Base-by-base conservation (phyloP, 2,329 filamentous ascomycete genomes). In the Microdochium bolleyi region DNA sequence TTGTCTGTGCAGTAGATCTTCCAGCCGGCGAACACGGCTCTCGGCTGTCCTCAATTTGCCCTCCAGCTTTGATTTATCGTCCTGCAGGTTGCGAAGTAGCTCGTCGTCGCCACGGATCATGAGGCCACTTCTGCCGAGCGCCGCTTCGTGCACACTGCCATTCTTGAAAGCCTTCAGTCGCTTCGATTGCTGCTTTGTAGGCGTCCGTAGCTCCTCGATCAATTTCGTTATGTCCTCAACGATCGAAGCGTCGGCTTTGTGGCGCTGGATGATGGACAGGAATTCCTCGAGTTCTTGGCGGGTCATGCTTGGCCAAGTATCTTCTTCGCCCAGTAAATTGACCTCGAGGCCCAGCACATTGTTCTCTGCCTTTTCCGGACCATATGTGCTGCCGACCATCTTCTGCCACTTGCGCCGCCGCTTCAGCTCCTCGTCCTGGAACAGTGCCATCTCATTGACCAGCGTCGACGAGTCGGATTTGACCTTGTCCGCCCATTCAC, bases 111-210 rank as follows among this genome's bases (percentile, higher is more conserved):
- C 91, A 38, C 89, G 84, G 14, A 95, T 81, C 61, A 96, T 72
- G 10, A 96, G 78, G 1, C 90, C 92, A 58, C 89, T 95, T 62
- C 87, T 84, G n/a, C 90, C 90, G 56, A 96, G 79, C 2, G 83
- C 83, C n/a, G 87, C 86, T 65, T 97, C 94, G 62, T 96, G 91
- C 37, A 97, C 81, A 64, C 94, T 97, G 16, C 94, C 94, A 64
- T 95, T 94, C 66, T 96, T 96, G 75, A 99, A 97, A 4, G 90
- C 91, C 67, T 92, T 95, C 7, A 94, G 82, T 53, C 90, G 83
- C 68, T 90, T 92, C 55, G 85, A 82, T 64, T 95, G 92, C 66
- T 94, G 89, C 61, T 87, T 90, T 0, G 89, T 94, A 2, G 92
- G 91, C 53, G 80, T 83, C 64, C 85, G 85, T 14, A 97, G 76